Conservation (phyloP, 345 rosid genomes). For the Combretum micranthum region DNA sequence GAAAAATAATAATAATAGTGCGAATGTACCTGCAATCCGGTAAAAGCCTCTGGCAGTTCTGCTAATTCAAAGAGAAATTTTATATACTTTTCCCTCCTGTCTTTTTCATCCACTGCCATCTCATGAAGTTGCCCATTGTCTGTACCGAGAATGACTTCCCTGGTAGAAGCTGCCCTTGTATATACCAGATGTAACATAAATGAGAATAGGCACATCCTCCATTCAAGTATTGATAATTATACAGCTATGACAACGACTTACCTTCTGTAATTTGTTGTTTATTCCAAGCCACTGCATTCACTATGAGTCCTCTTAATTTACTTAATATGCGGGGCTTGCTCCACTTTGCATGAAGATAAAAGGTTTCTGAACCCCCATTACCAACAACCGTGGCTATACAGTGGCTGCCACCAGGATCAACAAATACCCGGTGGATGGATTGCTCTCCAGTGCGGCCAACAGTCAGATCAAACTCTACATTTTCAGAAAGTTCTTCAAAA, state of each 20-base stretch:
- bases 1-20: too few relatives aligned
- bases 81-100: constrained; percentile 86
- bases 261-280: constrained; percentile 93
- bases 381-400: constrained; percentile 83
- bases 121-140: constrained; percentile 90
- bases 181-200: constrained; percentile 8
- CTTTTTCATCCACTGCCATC: constrained; percentile 94
- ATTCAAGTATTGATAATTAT: not conserved
- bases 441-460: constrained; percentile 85
- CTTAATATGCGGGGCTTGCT: constrained; percentile 72
- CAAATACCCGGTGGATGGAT: constrained; percentile 82
- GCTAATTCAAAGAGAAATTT: constrained; percentile 66
- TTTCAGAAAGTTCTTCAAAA: not conserved
- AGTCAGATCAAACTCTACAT: constrained; percentile 78
- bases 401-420: constrained; percentile 97
- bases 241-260: constrained; percentile 12
- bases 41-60: constrained; percentile 92
- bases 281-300: constrained; percentile 94
- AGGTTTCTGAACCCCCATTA: constrained; percentile 80
- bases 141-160: constrained; percentile 85
- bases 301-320: constrained; percentile 75
- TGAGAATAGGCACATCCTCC: constrained; percentile 3
- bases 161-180: constrained; percentile 64
- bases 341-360: constrained; percentile 93
- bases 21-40: constrained; percentile 73